phyloP scores from a whole-genome alignment of 192 early-diverging fungal species.

The Linnemannia elongata region DNA sequence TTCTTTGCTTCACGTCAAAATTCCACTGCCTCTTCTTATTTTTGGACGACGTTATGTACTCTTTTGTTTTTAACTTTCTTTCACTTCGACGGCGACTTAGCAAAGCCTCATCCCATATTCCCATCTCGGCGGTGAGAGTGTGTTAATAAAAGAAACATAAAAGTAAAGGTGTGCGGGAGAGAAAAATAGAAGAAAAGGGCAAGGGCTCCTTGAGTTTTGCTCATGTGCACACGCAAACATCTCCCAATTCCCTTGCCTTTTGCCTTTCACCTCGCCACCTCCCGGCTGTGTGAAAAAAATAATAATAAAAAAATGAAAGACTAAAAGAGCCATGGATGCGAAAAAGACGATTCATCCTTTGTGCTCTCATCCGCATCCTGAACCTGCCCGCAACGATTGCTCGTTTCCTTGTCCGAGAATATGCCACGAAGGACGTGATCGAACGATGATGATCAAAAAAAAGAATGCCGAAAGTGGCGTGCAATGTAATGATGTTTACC shows the following conservation, averaged over 20 bases:
- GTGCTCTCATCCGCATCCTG: background rate
- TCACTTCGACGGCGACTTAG: background rate
- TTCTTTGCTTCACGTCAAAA: background rate
- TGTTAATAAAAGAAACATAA: background rate
- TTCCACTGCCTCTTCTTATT: background rate
- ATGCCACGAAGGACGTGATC: background rate
- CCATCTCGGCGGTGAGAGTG: background rate
- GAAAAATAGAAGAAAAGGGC: background rate
- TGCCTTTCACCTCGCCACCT: background rate
- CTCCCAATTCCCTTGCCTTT: background rate
- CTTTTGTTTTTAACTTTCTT: background rate
- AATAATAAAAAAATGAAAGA: background rate
- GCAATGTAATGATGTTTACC: constrained; percentile 51
- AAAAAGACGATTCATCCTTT: background rate
- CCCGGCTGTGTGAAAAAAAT: background rate
- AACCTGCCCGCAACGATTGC: background rate
- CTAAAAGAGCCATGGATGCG: background rate
- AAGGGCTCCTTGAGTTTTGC: background rate
- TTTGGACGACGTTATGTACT: constrained; percentile 1
- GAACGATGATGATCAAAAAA: background rate
- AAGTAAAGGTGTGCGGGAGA: background rate
- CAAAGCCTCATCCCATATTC: background rate
- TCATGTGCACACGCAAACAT: background rate
- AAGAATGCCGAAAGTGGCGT: background rate
- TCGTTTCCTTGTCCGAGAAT: background rate